Evolutionary conservation across 129 eudicot species (phyloP), one percentile per base, ranked within the genome.

Genomic region (Pseudognaphalium luteoalbum): DNA sequence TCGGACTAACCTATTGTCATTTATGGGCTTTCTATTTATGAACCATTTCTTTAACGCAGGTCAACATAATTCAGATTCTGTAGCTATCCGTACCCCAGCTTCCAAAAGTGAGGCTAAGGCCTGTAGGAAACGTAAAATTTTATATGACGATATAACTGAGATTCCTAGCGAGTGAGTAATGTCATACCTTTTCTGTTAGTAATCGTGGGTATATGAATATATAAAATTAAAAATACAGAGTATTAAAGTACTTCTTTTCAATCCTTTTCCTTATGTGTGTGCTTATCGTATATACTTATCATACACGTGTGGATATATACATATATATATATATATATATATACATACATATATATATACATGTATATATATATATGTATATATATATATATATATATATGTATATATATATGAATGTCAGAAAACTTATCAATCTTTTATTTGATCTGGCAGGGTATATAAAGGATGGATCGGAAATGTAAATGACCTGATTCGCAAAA

Each of bases 71-170:
- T 82, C 82, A 11, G 89, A 88, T 52, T 44, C 60, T 54, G 73
- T 85, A 59, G 84, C 72, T 80, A 80, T 88, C 33, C 28, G 28
- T 28, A 92, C 98, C 29, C 96, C 98, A 15, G 92, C 92, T 74
- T 52, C 84, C 62, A 83, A 57, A 75, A 91, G 88, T 77, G 72
- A 79, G 41, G 61, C 73, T 66, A 78, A 78, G 76, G 60, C 81
- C 59, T 37, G 60, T 8, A 67, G 71, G 78, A 93, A 93, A 83
- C 83, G 88, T 32, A 87, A 82, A 61, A 70, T 76, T 70, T 41
- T 78, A 73, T 25, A 72, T 56, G 96, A 90, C 74, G 78, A 71
- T 7, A 16, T n/a, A 28, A 50, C 59, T 21, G 81, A 74, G 47
- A 7, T 88, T 37, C 60, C 86, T 42, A 82, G 82, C 47, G 20